These are phyloP conservation scores for Gardenia jasminoides DNA, from an alignment of 257 asterid genomes.

Conservation along the genomic window DNA sequence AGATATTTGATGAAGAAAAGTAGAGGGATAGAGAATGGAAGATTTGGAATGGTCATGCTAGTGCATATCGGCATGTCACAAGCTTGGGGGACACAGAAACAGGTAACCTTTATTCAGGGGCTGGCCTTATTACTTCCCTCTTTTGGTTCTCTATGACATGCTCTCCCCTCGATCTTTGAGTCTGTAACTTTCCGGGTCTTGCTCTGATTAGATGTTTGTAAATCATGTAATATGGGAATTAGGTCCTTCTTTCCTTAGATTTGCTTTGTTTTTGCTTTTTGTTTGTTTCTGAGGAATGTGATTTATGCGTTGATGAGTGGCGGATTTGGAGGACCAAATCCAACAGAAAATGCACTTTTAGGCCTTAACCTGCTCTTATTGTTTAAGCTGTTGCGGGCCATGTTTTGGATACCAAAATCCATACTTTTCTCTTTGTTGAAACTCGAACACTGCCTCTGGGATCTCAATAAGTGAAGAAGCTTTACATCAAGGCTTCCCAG, in stretches of 20 bases:
- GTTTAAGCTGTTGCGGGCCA: conserved; percentile 2
- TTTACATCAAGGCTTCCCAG: not conserved
- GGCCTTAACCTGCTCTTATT: not conserved
- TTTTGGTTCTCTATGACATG: conserved; percentile 8
- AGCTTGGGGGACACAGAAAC: conserved; percentile 28
- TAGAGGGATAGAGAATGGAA: not conserved
- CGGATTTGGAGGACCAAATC: conserved; percentile 15
- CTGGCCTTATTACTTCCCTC: conserved; percentile 19
- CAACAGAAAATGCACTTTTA: not conserved
- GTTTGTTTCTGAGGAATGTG: conserved; percentile 15
- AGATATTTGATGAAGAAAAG: not conserved
- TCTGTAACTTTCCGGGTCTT: conserved; percentile 6
- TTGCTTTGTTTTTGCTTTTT: conserved; percentile 15
- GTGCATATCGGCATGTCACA: conserved; percentile 15
- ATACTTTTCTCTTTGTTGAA: not conserved
- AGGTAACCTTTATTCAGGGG: conserved; percentile 17
- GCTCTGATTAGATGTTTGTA: conserved; percentile 9
- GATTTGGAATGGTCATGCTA: conserved; percentile 16
- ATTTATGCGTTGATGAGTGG: conserved; percentile 4
- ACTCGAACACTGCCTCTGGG: not conserved
- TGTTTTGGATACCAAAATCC: not conserved
- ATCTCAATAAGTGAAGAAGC: not conserved
- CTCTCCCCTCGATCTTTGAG: conserved; percentile 1
- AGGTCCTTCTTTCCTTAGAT: conserved; percentile 3
- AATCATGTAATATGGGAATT: not conserved